Conservation (phyloP, 2,329 filamentous ascomycete genomes). For the Calonectria pteridis region DNA sequence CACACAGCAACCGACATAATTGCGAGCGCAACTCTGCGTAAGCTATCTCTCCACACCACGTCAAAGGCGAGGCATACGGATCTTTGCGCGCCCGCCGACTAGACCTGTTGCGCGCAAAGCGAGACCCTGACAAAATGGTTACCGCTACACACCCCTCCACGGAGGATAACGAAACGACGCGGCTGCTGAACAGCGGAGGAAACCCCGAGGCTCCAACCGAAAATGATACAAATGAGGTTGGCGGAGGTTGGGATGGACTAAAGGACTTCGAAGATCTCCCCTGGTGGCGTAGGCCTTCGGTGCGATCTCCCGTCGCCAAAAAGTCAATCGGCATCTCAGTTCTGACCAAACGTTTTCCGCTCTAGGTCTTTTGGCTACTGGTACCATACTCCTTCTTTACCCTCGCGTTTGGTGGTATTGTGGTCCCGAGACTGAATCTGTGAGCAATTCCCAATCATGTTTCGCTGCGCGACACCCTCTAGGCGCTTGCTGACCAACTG, state of each 20-base stretch:
- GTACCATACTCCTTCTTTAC: conserved; percentile 85
- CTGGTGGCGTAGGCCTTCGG: conserved; percentile 74
- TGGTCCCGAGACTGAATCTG: conserved; percentile 90
- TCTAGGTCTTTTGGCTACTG: conserved; percentile 84
- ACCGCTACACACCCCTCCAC: background rate
- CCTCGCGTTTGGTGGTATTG: conserved; percentile 85
- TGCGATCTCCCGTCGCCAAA: conserved; percentile 50
- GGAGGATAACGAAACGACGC: conserved; percentile 52
- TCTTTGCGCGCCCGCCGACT: background rate
- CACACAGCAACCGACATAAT: background rate
- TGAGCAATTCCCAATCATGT: conserved; percentile 51
- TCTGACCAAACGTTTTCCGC: conserved; percentile 37
- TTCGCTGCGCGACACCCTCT: background rate
- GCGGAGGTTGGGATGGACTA: conserved; percentile 59
- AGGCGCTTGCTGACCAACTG: conserved; percentile 26
- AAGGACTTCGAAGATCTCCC: conserved; percentile 72
- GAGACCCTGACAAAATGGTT: background rate
- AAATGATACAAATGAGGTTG: conserved; percentile 31
- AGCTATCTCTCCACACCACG: background rate
- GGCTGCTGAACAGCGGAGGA: conserved; percentile 51
- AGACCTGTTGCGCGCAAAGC: conserved; percentile 11
- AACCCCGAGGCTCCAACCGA: conserved; percentile 28
- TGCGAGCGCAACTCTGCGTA: conserved; percentile 7
- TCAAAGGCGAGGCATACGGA: background rate
- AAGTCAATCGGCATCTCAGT: conserved; percentile 4